These are phyloP conservation scores for Trichosporon inkin DNA, from an alignment of 1,284 basidiomycete genomes.

Conservation along the genomic window DNA sequence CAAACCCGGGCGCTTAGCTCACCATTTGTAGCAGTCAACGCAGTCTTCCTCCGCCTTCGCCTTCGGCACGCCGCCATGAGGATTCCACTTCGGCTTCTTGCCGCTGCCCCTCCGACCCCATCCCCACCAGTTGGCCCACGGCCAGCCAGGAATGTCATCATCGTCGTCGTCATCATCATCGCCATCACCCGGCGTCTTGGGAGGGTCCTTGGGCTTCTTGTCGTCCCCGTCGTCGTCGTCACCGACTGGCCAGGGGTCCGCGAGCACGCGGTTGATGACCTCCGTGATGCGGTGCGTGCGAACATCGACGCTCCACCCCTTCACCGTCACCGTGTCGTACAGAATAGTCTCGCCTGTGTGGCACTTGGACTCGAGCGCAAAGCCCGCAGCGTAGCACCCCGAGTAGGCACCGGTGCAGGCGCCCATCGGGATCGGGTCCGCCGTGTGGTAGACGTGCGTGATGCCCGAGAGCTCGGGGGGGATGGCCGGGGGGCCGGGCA, in stretches of 20 bases:
- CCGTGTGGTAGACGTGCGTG: conserved; percentile 58
- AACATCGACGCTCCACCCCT: conserved; percentile 77
- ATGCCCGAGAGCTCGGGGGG: conserved; percentile 48
- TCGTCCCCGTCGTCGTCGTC: conserved; percentile 47
- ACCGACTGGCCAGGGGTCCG: conserved; percentile 63
- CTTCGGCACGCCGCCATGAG: conserved; percentile 48
- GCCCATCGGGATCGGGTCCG: conserved; percentile 53
- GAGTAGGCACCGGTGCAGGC: conserved; percentile 51
- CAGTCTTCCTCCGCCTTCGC: conserved; percentile 45
- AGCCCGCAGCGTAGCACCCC: conserved; percentile 51
- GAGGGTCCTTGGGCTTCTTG: background rate
- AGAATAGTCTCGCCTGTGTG: conserved; percentile 78
- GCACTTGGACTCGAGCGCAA: conserved; percentile 56
- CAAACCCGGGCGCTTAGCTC: conserved; percentile 22
- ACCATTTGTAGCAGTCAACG: conserved; percentile 51
- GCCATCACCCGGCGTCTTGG: conserved; percentile 41
- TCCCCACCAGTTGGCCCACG: conserved; percentile 12
- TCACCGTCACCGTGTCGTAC: conserved; percentile 80
- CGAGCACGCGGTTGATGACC: conserved; percentile 68
- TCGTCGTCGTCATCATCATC: conserved; percentile 12
- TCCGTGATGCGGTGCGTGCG: conserved; percentile 71
- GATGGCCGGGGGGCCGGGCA: conserved; percentile 61
- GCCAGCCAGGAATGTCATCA: conserved; percentile 12
- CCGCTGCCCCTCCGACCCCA: conserved; percentile 26
- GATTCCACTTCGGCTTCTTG: conserved; percentile 35